Conservation (phyloP, 2,329 filamentous ascomycete genomes). For the Hypoxylon sp. region DNA sequence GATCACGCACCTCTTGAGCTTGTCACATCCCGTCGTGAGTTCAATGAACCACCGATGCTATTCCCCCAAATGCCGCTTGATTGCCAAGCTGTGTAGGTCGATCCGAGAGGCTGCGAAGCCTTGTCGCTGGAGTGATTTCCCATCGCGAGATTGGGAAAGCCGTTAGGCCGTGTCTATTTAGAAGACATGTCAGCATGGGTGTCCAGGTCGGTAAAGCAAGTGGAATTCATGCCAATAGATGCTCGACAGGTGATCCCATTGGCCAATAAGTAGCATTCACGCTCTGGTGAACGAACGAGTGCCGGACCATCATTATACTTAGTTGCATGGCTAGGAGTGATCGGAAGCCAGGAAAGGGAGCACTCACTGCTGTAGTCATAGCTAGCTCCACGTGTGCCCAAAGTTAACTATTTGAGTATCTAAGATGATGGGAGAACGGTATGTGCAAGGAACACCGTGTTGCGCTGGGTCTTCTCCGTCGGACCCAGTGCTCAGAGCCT, state of each 20-base stretch:
- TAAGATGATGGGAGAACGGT: neutral
- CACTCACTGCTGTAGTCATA: conserved; percentile 52
- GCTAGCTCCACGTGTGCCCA: conserved; percentile 39
- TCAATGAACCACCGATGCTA: conserved; percentile 61
- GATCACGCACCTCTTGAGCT: conserved; percentile 64
- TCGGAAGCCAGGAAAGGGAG: neutral
- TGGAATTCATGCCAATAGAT: conserved; percentile 2
- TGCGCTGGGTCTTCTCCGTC: conserved; percentile 21
- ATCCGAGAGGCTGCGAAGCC: conserved; percentile 59
- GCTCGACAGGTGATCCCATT: neutral
- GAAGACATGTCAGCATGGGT: conserved; percentile 24
- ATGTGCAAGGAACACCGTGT: conserved; percentile 20
- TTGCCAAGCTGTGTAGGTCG: conserved; percentile 58
- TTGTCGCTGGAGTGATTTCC: conserved; percentile 53
- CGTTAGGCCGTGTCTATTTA: conserved; percentile 48
- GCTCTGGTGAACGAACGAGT: neutral
- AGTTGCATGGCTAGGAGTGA: neutral
- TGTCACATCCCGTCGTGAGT: conserved; percentile 61
- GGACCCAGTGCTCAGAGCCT: conserved; percentile 6
- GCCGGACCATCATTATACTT: neutral
- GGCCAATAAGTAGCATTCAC: neutral
- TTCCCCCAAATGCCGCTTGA: conserved; percentile 67
- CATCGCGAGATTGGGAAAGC: conserved; percentile 58
- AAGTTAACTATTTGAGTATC: conserved; percentile 1
- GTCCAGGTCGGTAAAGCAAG: neutral